A percentile compares a stretch with the other conserved stretches of the same genome.
Conservation (phyloP, 306 rosid species). For the Dalbergia cultrata region DNA sequence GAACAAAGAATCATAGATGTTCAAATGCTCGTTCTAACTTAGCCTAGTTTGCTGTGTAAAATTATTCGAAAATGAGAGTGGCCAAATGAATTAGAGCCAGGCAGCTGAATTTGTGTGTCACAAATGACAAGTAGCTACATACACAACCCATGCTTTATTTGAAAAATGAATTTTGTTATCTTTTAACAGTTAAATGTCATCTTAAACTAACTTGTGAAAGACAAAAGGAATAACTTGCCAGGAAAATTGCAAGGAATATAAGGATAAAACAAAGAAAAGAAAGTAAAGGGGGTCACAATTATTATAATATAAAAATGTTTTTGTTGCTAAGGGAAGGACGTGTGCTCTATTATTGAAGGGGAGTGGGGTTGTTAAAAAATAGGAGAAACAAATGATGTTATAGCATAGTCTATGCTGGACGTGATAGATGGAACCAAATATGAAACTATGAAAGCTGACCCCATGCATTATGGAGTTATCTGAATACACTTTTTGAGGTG, state of each 20-base stretch:
- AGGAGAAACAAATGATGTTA: conserved; percentile 42
- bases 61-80: conserved; percentile 27
- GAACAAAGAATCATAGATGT: background rate
- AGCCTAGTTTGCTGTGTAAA: background rate
- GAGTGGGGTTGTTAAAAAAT: conserved; percentile 49
- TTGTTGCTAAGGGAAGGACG: conserved; percentile 30
- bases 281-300: conserved; percentile 16
- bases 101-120: background rate
- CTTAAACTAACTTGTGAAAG: background rate
- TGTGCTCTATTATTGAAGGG: conserved; percentile 42
- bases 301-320: conserved; percentile 5
- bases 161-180: conserved; percentile 11
- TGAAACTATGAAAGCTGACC: conserved; percentile 51
- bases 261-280: background rate
- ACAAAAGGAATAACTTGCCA: conserved; percentile 14
- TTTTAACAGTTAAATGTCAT: conserved; percentile 4
- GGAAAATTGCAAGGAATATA: conserved; percentile 20
- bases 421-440: conserved; percentile 52
- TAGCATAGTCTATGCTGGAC: conserved; percentile 37
- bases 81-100: conserved; percentile 15
- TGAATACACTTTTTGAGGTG: conserved; percentile 45
- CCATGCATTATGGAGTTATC: conserved; percentile 57
- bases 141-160: conserved; percentile 22
- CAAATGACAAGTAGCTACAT: conserved; percentile 1
- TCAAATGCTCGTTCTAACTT: conserved; percentile 3